Evolutionary conservation across 106 monocot species (phyloP), one percentile per base, ranked within the genome.

Genomic region (Dactylorhiza incarnata): DNA sequence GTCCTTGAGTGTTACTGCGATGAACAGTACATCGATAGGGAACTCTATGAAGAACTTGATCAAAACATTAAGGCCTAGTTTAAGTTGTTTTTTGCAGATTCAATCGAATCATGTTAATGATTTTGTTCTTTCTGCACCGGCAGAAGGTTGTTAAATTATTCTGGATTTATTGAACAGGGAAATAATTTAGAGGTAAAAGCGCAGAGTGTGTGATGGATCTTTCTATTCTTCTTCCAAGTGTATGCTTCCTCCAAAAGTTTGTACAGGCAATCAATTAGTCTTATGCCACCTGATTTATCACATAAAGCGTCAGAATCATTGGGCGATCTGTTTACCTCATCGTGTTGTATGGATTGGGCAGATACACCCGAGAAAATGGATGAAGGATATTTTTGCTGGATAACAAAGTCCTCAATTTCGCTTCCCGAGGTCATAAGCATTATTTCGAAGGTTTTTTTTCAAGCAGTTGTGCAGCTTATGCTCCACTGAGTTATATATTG

Each of bases 231-330:
- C 80, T 93, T 91, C 69, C 89, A 85, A 58, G 19, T 93, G n/a
- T 93, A 93, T 77, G 77, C 80, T 74, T 89, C 93, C 22, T 93
- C 83, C 65, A 91, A 93, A 86, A 93, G 89, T 59, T 79, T 97
- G 62, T 84, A 86, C 72, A 78, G 61, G 6, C 82, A 93, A 79
- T 78, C 78, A 73, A 89, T 91, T 73, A 82, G 85, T 52, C 81
- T 96, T 24, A 87, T 91, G 86, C 86, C 95, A 43, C 86, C 89
- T 14, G 78, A 86, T 79, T 80, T 74, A 52, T 81, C 90, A 49
- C 80, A 9, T 85, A 89, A 91, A 72, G 83, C 88, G 69, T 72
- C 93, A 76, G 75, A 83, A 73, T 49, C 82, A 43, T 77, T 93
- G 75, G 92, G 88, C 43, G 81, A 74, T 81, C 69, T 82, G 37